Evolutionary conservation across 805 yeast genomes (phyloP), one percentile per base, ranked within the genome.

Genomic region (Cyberlindnera galapagoensis): DNA sequence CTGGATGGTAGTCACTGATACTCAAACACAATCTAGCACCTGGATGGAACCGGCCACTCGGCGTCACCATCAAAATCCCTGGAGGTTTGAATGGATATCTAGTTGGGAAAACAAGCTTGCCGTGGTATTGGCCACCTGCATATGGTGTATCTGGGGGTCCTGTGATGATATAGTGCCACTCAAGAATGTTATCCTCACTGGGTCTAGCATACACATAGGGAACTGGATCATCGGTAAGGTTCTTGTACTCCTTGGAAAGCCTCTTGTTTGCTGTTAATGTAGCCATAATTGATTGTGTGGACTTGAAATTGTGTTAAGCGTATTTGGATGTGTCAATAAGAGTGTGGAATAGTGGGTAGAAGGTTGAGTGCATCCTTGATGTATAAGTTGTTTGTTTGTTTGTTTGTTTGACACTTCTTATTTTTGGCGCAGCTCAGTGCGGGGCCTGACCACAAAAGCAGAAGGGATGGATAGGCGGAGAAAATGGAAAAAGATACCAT

Each of bases 81-180:
- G 95, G 96, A 5, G 96, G 95, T 40, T 80, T 76, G 63, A 82
- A 85, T 0, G 96, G 96, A 47, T 86, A 87, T 44, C 84, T 90
- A 7, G 69, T 54, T 0, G 94, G 94, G 52, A 87, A 85, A 11
- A 75, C 60, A 11, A 87, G 63, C n/a, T 77, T 69, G 2, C 96
- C 96, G 51, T 85, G 94, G 52, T 83, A 87, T 54, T 84, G 87
- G 0, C 96, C 96, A 19, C 73, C 74, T 33, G 69, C 80, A 56
- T 79, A 88, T 4, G 94, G 94, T 0, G 96, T 83, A 14, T 76
- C 80, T 8, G 92, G 86, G 3, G 97, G 95, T 0, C 97, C 97
- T 1, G 85, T 78, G 26, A 88, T 80, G 24, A 88, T 71, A 52
- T 84, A 88, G 57, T 86, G 95, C 95, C 97, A 88, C 50, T 84